Evolutionary conservation across 1,284 basidiomycete species (phyloP), one percentile per base, ranked within the genome.

Genomic region (Moesziomyces parantarcticus): DNA sequence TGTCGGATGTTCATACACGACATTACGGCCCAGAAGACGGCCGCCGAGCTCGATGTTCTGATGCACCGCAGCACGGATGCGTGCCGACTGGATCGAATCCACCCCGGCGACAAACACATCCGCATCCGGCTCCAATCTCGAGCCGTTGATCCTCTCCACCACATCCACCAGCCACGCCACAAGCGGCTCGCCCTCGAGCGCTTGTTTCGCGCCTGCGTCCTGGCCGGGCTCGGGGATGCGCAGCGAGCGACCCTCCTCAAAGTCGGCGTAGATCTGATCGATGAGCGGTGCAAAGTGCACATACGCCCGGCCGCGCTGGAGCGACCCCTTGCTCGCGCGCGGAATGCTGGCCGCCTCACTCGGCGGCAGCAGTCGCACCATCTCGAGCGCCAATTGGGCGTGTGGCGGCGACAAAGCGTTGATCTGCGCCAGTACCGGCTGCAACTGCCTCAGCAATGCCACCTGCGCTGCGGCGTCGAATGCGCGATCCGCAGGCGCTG

Each of bases 21-120:
- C 62, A 36, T 77, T 79, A 5, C 51, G 44, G 14, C 49, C 58
- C 32, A 79, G 52, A 26, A 66, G 29, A 26, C 29, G 21, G 0
- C 54, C 57, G 1, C 50, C 55, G 11, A 62, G 36, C n/a, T 64
- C 70, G 34, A 69, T 25, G 6, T 57, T 41, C 48, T 69, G 75
- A 50, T 68, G 66, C 14, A 79, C 47, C 13, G 62, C 73, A 13
- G 75, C 70, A 5, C 74, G 58, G 26, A 79, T 71, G 4, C 76
- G 45, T 14, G 66, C 70, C 3, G 73, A 69, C 46, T 66, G 69
- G 42, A 79, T 69, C 40, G 76, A 77, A 41, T 79, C 77, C 0
- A 79, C 54, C 2, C 77, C 77, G 4, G 77, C 61, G 5, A 59
- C 65, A 50, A 71, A 77, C 10, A 79, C 39, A 29, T 79, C 77